Percentiles rank a stretch among this genome's conserved stretches.
Evolutionary conservation across 2,329 filamentous ascomycete genomes (phyloP).

Genomic region (Dothiorella sarmentorum): DNA sequence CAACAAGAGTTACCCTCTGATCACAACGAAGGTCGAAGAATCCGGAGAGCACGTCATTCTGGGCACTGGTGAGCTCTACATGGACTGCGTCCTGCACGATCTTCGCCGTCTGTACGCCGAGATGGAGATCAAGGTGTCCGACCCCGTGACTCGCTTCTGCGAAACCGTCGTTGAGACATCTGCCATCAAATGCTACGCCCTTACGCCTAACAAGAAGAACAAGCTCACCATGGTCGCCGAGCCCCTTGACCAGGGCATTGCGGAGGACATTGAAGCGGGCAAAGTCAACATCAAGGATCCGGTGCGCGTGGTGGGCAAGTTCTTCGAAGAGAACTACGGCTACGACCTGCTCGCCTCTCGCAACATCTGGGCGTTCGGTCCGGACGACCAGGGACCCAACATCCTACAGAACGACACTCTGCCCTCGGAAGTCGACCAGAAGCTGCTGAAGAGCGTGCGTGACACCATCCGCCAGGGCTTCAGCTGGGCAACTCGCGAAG

Average conservation of each 20-base stretch:
- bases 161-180: slow-evolving; percentile 97
- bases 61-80: slow-evolving; percentile 97
- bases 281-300: slow-evolving; percentile 90
- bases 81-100: slow-evolving; percentile 98
- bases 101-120: slow-evolving; percentile 90
- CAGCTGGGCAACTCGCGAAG: slow-evolving; percentile 92
- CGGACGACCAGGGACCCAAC: slow-evolving; percentile 90
- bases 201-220: slow-evolving; percentile 99
- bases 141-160: slow-evolving; percentile 95
- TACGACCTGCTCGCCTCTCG: slow-evolving; percentile 93
- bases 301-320: slow-evolving; percentile 87
- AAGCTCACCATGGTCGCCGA: slow-evolving; percentile 98
- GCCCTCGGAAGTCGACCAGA: slow-evolving; percentile 91
- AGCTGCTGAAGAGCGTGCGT: slow-evolving; percentile 77
- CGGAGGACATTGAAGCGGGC: slow-evolving; percentile 88
- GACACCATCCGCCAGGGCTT: slow-evolving; percentile 96
- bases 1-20: slow-evolving; percentile 95
- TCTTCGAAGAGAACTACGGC: slow-evolving; percentile 94
- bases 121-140: slow-evolving; percentile 99
- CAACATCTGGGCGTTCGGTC: slow-evolving; percentile 98
- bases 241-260: slow-evolving; percentile 90
- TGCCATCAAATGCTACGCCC: slow-evolving; percentile 94
- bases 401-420: slow-evolving; percentile 96
- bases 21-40: slow-evolving; percentile 96
- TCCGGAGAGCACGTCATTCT: slow-evolving; percentile 94